Base-by-base conservation (phyloP, 1,139 yeast genomes). In the Candida pseudoviswanathii region DNA sequence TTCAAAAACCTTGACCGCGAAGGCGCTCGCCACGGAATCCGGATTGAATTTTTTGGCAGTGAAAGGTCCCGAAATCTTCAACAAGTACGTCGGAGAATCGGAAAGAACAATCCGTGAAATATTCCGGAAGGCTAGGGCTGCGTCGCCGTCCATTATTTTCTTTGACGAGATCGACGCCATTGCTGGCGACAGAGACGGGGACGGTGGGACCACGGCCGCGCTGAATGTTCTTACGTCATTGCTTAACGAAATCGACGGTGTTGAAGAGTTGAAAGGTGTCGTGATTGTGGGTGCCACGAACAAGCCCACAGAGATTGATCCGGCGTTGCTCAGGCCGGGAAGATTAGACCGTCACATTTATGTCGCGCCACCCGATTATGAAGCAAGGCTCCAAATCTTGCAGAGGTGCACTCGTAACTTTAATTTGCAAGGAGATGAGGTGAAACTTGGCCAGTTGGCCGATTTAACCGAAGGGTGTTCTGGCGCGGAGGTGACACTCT, bases 101-200 rank as follows among this genome's bases (percentile, higher is more conserved):
- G 98, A 92, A 68, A 78, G 89, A 44, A 87, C 96, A 3, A 85
- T 92, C 21, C 74, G 98, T 56, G 97, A 91, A 61, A 83, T 92
- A 2, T 92, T 92, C 68, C 75, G 95, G 47, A 92, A 91, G 61
- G 98, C 98, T 0, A 75, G 97, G 51, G 89, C 96, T 3, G 97
- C 97, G 0, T 77, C 97, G 0, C 98, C 98, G 4, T 86, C 96
- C 40, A 91, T 92, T 51, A 85, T 92, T 11, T 92, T 92, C 61
- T 91, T 92, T 62, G 98, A 92, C 70, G 99, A 94, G 66, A 90
- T 94, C 47, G 99, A 94, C 68, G 97, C 98, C 0, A 73, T 94
- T 36, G 84, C 96, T 5, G 82, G 89, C 0, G 86, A 87, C 51
- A 76, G 99, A 58, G 80, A 77, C 9, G 62, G 66, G 22, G 83